Evolutionary conservation across 106 monocot species (phyloP).

Genomic region (Dioscorea alata): DNA sequence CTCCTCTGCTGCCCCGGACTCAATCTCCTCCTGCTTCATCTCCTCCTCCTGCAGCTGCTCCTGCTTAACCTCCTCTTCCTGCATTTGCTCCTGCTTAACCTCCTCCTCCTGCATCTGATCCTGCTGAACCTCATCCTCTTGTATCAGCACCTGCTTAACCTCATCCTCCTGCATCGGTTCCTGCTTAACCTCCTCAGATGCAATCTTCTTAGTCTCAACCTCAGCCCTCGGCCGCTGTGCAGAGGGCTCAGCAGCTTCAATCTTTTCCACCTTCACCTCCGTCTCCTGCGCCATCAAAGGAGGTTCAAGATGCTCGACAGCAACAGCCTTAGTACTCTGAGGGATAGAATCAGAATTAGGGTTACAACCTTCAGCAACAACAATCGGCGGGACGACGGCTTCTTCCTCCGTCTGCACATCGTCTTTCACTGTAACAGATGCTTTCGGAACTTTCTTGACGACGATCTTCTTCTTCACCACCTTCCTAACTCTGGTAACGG

Average conservation of each 20-base stretch:
- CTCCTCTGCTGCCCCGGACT: constrained; percentile 3
- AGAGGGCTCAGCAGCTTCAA: no score
- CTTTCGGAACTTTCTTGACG: constrained; percentile 40
- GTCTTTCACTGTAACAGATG: constrained; percentile 2
- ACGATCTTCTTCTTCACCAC: constrained; percentile 45
- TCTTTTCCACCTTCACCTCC: background rate
- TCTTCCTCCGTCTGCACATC: background rate
- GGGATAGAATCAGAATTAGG: background rate
- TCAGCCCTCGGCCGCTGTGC: background rate
- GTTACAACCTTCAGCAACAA: background rate
- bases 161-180: no score
- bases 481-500: constrained; percentile 21
- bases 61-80: no score
- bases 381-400: background rate
- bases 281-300: background rate
- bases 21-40: background rate
- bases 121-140: no score
- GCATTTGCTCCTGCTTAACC: no score
- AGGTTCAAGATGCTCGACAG: background rate
- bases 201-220: background rate
- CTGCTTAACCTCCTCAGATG: no score
- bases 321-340: background rate
- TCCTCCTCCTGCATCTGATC: no score
- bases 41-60: no score
- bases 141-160: no score